Evolutionary conservation across 2,329 filamentous ascomycete genomes (phyloP), one percentile per base, ranked within the genome.

Genomic region (Alternaria postmessia): DNA sequence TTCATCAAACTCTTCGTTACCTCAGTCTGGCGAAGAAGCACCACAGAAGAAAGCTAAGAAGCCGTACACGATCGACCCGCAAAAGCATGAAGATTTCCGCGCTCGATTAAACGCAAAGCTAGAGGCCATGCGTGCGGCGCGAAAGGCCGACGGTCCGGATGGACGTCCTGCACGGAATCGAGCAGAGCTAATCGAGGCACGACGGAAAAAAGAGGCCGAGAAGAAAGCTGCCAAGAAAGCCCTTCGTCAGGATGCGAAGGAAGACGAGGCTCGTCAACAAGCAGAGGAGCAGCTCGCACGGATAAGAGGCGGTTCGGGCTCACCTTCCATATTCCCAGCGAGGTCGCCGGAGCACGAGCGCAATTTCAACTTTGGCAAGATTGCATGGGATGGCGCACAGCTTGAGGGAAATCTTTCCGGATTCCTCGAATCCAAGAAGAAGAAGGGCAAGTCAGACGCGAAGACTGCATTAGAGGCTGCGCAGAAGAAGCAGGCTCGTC

Each of bases 161-260:
- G 93, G 93, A 61, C 90, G 91, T 72, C 89, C 91, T 16, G 92
- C 94, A 58, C 89, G 91, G 65, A 96, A 92, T 62, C 88, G 95
- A 62, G 91, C 96, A 80, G 94, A 98, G 75, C 86, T 99, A 12
- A 93, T 99, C 70, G 95, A 98, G 79, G 87, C 92, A 44, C 88
- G 95, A 42, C 88, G 95, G 64, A 88, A 89, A 75, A 97, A 97
- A 81, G 91, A 96, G 76, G 90, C 92, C 61, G 88, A 93, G 77
- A 88, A 93, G 63, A 94, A 94, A 77, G 89, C 89, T 22, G 91
- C 94, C 73, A 98, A 97, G 83, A 95, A 96, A 79, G 91, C 94
- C 73, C 82, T 93, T 59, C 88, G 94, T 44, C 84, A 87, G 66
- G 86, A 91, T 70, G 90, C 91, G 20, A 94, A 91, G 75, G 86